Base-by-base conservation (phyloP, 2,329 filamentous ascomycete species). In the Neophaeococcomyces aloes region DNA sequence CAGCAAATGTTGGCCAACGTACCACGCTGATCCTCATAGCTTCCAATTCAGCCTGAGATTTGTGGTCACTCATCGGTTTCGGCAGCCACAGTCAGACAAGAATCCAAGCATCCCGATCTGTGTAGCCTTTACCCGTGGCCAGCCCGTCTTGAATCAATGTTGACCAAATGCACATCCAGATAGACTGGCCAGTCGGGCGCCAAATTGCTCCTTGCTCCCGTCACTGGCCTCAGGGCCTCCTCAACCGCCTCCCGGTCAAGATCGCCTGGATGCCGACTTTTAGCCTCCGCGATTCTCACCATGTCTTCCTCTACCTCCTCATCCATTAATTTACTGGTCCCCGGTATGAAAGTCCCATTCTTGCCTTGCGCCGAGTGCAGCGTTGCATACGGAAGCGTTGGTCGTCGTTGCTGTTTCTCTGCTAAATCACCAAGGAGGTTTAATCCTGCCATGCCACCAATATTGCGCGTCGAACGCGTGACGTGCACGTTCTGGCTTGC, bases 361-460 rank as follows among this genome's bases (percentile, higher is more conserved):
- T 65, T 61, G 14, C 64, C 60, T 44, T 65, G 64, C 50, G 69
- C 65, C 47, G 67, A 68, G 48, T 66, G 61, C 4, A 69, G 58
- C 35, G 67, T 63, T 40, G 66, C 63, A 53, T 69, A 69, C 3
- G 67, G 67, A 15, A 69, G 59, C 21, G 64, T 63, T 6, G 66
- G 66, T 2, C 67, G 63, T 2, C 64, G 63, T 2, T 65, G 65
- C 8, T 64, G 61, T 43, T 69, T 69, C 40, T 69, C 70, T 1
- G 74, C 71, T 15, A 78, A 65, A 48, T 78, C 73, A 10, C 70
- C 71, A 31, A 80, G 65, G 5, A 74, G 69, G 39, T 70, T 74
- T 42, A 74, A 65, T 4, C 69, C 66, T 49, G 72, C 64, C 49
- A 67, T 60, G 19, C 56, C 59, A 43, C 70, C 70, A 42, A 70